Conservation (phyloP, 257 asterid species). For the Penstemon newberryi region DNA sequence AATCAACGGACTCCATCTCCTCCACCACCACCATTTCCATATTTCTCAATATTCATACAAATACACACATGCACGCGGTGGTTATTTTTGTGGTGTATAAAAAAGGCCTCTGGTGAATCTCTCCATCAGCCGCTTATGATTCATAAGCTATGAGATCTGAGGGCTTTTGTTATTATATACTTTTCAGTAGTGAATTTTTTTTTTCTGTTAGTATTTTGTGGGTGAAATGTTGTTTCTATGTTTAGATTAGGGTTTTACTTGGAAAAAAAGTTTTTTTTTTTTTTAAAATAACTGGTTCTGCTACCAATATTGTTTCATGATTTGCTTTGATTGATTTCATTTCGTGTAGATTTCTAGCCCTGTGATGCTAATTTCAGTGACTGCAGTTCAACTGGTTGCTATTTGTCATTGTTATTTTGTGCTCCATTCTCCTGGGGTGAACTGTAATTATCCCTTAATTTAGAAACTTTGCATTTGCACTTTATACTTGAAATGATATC, state of each 20-base stretch:
- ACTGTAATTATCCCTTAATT: constrained; percentile 16
- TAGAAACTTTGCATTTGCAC: background rate
- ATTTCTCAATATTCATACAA: background rate
- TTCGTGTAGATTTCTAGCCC: background rate
- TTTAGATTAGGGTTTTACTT: no score
- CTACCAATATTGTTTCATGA: background rate
- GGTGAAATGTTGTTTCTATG: background rate
- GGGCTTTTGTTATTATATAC: constrained; percentile 37
- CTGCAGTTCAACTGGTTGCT: constrained; percentile 29
- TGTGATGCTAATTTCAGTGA: constrained; percentile 18
- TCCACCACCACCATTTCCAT: constrained; percentile 18
- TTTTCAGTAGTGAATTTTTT: background rate
- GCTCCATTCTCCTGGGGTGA: background rate
- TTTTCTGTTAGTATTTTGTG: background rate
- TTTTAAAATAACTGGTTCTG: background rate
- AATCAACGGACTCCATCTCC: constrained; percentile 32
- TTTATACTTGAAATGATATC: background rate
- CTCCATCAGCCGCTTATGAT: constrained; percentile 49
- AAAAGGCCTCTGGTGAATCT: constrained; percentile 47
- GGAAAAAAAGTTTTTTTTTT: no score
- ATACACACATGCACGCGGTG: constrained; percentile 31
- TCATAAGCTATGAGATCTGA: constrained; percentile 87
- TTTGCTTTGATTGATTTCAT: background rate
- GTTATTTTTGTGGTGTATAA: constrained; percentile 39
- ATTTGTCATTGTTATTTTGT: constrained; percentile 5